Base-by-base conservation (phyloP, 192 early-diverging fungal genomes). In the Podila verticillata region DNA sequence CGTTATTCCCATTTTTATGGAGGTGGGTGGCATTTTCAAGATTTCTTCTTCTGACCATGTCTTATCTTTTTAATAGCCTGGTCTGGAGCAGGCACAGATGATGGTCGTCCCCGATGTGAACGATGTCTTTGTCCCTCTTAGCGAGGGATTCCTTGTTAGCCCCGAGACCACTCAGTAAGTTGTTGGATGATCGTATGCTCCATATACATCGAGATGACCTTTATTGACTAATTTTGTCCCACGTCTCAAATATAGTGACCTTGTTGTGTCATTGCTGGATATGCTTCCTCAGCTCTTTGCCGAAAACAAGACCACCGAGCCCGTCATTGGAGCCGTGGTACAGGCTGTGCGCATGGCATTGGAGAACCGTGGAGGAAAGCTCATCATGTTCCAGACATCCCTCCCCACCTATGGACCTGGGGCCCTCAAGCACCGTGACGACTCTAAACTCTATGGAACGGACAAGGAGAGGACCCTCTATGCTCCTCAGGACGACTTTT, bases 51-150 rank as follows among this genome's bases (percentile, higher is more conserved):
- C 35, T 65, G 24, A 17, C n/a, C 9, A 0, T 57, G 63, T 3
- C 10, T 35, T 22, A 54, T 54, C 2, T 24, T 54, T n/a, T 9
- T 24, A 58, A 9, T 82, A 94, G 91, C 59, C 95, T 6, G 73
- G 66, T 39, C 86, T 98, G 36, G 97, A 97, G 48, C 94, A 96
- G 70, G 89, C 94, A 10, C 94, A 95, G 79, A 96, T 98, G 96
- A 88, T 99, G 87, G 93, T 98, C 31, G 96, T 98, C 7, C 88
- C 94, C 0, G 98, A 99, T 73, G 82, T 97, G 48, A 74, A 90
- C 57, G 96, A 99, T 73, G 87, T 98, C 48, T 99, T 99, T 89
- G 94, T 98, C 24, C 98, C 98, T 4, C 81, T 99, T 10, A 89
- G 90, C 71, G 92, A 95, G n/a, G 98, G 98, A 35, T 93, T 98